Base-by-base conservation (phyloP, 106 monocot genomes). In the Alisma plantagoaquatica region DNA sequence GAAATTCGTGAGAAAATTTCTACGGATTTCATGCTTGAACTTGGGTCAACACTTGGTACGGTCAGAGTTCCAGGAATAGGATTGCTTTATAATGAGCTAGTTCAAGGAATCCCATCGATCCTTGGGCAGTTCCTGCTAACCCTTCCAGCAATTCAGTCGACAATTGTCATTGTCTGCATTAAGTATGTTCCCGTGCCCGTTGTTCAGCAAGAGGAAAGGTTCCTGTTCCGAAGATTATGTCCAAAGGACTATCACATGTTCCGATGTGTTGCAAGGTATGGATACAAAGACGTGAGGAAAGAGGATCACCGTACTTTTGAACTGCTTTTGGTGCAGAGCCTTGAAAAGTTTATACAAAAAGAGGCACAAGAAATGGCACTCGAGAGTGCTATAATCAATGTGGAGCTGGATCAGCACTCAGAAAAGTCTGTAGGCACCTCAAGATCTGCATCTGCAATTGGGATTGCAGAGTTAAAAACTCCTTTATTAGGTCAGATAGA, bases 231-330 rank as follows among this genome's bases (percentile, higher is more conserved):
- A 25, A 70, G 92, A 46, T 54, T 83, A 6, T 82, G 87, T 45
- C 71, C 80, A 6, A 86, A 79, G 53, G 87, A 86, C 51, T 93
- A 75, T 69, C 92, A 87, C 65, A 77, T 93, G 82, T 93, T 93
- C 32, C 82, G 82, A 0, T 87, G 86, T 22, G 65, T 93, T 24
- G 92, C 86, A 0, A 59, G 87, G 4, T 92, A 92, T 43, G 92
- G 92, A 41, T 92, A 86, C 70, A 92, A 92, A 45, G 92, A 92
- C 29, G 53, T 79, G 10, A 19, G 73, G 49, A 86, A 86, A 64
- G 92, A 92, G 64, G 74, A 79, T 32, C 92, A 73, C 35, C 63
- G 29, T 2, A 51, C 47, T 8, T 92, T 92, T 52, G 92, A 86
- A 76, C 76, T 74, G 32, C 60, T 79, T 9, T 59, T 92, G 49